phyloP scores from a whole-genome alignment of 1,284 basidiomycete species.

The Cryptococcus jaspeensis region DNA sequence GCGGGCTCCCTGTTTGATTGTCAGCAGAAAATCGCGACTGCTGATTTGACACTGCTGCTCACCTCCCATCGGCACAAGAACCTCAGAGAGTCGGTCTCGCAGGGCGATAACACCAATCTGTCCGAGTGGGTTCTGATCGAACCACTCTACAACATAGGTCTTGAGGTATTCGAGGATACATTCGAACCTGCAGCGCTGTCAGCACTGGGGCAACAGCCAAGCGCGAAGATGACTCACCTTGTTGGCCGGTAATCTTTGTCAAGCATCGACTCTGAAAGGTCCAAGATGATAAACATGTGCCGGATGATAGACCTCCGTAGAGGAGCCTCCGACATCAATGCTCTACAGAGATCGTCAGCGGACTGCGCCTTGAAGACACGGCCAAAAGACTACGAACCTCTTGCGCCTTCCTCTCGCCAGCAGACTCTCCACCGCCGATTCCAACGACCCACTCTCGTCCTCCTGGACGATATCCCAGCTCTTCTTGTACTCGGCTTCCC shows the following conservation, averaged over 20 bases:
- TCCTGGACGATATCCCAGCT: slow-evolving; percentile 97
- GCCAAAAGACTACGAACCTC: slow-evolving; percentile 58
- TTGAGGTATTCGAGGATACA: slow-evolving; percentile 83
- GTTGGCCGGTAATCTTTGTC: slow-evolving; percentile 95
- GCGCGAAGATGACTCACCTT: slow-evolving; percentile 52
- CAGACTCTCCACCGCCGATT: slow-evolving; percentile 82
- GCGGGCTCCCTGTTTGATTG: slow-evolving; percentile 72
- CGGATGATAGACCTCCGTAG: slow-evolving; percentile 94
- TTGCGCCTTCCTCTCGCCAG: slow-evolving; percentile 80
- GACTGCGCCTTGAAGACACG: neutral
- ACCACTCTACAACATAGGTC: slow-evolving; percentile 94
- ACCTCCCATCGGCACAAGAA: slow-evolving; percentile 87
- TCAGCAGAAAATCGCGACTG: neutral
- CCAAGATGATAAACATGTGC: slow-evolving; percentile 85
- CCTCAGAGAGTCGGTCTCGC: slow-evolving; percentile 81
- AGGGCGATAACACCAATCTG: slow-evolving; percentile 92
- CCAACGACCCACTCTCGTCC: slow-evolving; percentile 87
- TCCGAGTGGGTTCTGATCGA: slow-evolving; percentile 98
- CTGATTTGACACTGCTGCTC: slow-evolving; percentile 30
- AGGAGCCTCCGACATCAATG: slow-evolving; percentile 70
- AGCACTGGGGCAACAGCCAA: neutral
- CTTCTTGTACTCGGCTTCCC: slow-evolving; percentile 92
- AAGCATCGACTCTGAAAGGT: slow-evolving; percentile 87
- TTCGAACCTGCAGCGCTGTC: slow-evolving; percentile 60
- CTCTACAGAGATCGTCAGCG: slow-evolving; percentile 29